Evolutionary conservation across 208 protist genomes (phyloP).

Genomic region (Acanthamoeba polyphaga): DNA sequence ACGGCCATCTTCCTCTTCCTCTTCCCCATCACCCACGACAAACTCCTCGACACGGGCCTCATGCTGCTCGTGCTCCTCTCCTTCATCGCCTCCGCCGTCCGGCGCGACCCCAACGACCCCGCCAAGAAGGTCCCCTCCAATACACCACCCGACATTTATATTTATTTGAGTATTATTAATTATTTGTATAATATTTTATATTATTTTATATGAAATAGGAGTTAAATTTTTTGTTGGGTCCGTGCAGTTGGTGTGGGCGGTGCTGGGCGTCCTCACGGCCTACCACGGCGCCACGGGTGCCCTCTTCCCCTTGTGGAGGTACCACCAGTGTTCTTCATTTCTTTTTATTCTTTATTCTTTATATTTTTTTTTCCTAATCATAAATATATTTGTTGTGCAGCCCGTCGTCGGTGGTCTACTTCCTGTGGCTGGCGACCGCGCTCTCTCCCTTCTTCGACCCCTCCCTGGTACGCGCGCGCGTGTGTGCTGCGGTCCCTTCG

Average conservation of each 20-base stretch:
- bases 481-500: too few species aligned
- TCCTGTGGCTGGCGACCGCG: not conserved
- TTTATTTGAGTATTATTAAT: not conserved
- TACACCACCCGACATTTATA: too few species aligned
- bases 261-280: not conserved
- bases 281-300: not conserved
- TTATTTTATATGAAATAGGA: too few species aligned
- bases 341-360: not conserved
- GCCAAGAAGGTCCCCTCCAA: not conserved
- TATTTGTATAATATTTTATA: not conserved
- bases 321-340: not conserved
- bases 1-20: conserved; percentile 22
- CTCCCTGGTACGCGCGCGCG: not conserved
- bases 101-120: conserved; percentile 3
- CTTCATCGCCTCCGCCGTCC: conserved; percentile 18
- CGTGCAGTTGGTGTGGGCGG: not conserved
- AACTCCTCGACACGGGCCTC: not conserved
- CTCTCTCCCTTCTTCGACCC: conserved; percentile 7
- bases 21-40: not conserved
- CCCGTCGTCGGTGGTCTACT: not conserved
- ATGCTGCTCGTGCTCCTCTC: conserved; percentile 5
- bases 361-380: too few species aligned
- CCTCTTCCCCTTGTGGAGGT: not conserved
- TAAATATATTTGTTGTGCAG: not conserved
- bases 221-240: not conserved